Base-by-base conservation (phyloP, 2,329 filamentous ascomycete species). In the Rhinocladiella similis region DNA sequence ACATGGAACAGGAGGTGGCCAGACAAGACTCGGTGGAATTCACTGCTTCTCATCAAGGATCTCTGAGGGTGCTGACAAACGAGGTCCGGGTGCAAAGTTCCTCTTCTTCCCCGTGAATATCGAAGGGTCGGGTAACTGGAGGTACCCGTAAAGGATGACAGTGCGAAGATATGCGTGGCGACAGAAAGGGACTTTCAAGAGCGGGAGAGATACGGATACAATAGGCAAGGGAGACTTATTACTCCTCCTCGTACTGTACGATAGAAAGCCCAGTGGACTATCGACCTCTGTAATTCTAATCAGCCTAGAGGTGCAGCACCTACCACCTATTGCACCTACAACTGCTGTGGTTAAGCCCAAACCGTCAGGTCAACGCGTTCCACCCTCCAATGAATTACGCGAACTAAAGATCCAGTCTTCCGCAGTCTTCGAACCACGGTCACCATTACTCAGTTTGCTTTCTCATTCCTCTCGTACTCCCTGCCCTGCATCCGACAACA, bases 341-440 rank as follows among this genome's bases (percentile, higher is more conserved):
- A n/a, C n/a, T n/a, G n/a, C n/a, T n/a, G n/a, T 46, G 29, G 29
- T 41, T 41, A 46, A 14, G 20, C 43, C 43, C 43, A 46, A 46
- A 46, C 20, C 22, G n/a, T 46, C 43, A 25, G 22, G 22, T 46
- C 43, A 46, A 46, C 43, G 43, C 43, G 43, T 46, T 29, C 22
- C 22, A n/a, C 19, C 25, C n/a, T 29, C 43, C 43, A 46, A 46
- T 46, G 12, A 29, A 46, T 46, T 16, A 46, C 43, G 43, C 43
- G 43, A 46, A 41, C 5, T 16, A 18, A n/a, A 41, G 38, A 41
- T 41, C 38, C 38, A 41, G 38, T 41, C 10, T 41, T 3, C 18
- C 16, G 38, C 29, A 33, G 29, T 33, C 29, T 41, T 41, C 38
- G 14, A 41, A 41, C 38, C 38, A 41, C 38, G 18, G 38, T 41